Evolutionary conservation across 768 basidiomycete genomes (phyloP).

Genomic region (Neoboletus subvelutipes): DNA sequence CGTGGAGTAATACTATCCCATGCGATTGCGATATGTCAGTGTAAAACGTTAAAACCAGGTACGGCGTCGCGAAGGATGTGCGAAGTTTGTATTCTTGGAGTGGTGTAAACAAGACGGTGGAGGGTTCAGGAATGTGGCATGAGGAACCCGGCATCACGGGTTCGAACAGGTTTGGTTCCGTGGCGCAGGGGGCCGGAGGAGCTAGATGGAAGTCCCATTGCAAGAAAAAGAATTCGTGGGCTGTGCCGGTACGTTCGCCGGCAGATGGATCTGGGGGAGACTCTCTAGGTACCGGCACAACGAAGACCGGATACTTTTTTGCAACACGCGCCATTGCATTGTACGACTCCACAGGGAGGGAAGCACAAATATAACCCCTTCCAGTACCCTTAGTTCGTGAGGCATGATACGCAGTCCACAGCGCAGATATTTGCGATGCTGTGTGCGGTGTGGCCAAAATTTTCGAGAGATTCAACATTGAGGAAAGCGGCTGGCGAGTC

Average conservation of each 20-base stretch:
- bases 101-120: conserved; percentile 90
- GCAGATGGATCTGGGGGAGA: conserved; percentile 25
- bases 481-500: conserved; percentile 65
- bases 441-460: conserved; percentile 69
- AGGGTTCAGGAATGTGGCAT: conserved; percentile 46
- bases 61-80: conserved; percentile 83
- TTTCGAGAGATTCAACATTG: conserved; percentile 74
- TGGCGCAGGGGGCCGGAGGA: conserved; percentile 56
- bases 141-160: conserved; percentile 26
- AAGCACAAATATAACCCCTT: conserved; percentile 82
- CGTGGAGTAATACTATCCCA: conserved; percentile 80
- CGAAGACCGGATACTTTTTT: conserved; percentile 70
- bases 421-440: conserved; percentile 66
- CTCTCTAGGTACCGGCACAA: conserved; percentile 74
- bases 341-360: conserved; percentile 73
- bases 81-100: conserved; percentile 91
- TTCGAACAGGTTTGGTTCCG: conserved; percentile 44
- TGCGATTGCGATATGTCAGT: conserved; percentile 83
- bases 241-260: conserved; percentile 35
- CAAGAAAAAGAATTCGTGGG: conserved; percentile 81
- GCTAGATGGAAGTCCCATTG: conserved; percentile 87
- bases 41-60: conserved; percentile 88
- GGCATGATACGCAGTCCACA: conserved; percentile 91
- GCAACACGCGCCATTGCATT: conserved; percentile 63
- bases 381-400: conserved; percentile 78